These are phyloP conservation scores for Amphirosellinia nigrospora DNA, from an alignment of 495 filamentous ascomycete genomes.

Conservation along the genomic window DNA sequence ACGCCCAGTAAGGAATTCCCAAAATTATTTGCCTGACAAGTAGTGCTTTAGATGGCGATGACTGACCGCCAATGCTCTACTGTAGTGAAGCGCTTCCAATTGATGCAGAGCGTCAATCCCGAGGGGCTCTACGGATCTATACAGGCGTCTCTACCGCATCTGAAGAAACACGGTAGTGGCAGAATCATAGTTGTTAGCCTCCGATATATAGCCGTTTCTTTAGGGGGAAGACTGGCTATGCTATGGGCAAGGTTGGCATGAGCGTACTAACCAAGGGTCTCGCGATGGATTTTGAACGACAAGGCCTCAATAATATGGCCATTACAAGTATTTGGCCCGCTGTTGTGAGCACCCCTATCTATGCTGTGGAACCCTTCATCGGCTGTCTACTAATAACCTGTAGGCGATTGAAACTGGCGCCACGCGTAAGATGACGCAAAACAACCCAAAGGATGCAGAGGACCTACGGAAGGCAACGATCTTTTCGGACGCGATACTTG, in stretches of 20 bases:
- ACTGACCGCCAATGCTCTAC: not conserved
- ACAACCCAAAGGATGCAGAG: conserved; percentile 51
- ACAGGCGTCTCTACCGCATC: conserved; percentile 68
- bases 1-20: conserved; percentile 57
- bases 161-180: conserved; percentile 56
- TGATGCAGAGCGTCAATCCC: conserved; percentile 83
- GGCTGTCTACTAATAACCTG: not conserved
- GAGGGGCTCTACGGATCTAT: conserved; percentile 75
- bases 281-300: conserved; percentile 79
- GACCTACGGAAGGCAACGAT: conserved; percentile 74
- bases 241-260: conserved; percentile 87
- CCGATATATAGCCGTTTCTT: conserved; percentile 89
- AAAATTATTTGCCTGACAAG: not conserved
- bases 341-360: conserved; percentile 51
- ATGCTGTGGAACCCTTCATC: not conserved
- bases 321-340: conserved; percentile 87
- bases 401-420: conserved; percentile 77
- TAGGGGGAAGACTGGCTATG: conserved; percentile 85
- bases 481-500: conserved; percentile 80
- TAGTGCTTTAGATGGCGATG: not conserved
- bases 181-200: conserved; percentile 79
- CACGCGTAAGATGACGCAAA: conserved; percentile 58
- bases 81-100: conserved; percentile 70
- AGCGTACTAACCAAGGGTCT: conserved; percentile 79
- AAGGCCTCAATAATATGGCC: conserved; percentile 71